phyloP scores from a whole-genome alignment of 2,329 filamentous ascomycete genomes.

The Hypoxylon sp. region DNA sequence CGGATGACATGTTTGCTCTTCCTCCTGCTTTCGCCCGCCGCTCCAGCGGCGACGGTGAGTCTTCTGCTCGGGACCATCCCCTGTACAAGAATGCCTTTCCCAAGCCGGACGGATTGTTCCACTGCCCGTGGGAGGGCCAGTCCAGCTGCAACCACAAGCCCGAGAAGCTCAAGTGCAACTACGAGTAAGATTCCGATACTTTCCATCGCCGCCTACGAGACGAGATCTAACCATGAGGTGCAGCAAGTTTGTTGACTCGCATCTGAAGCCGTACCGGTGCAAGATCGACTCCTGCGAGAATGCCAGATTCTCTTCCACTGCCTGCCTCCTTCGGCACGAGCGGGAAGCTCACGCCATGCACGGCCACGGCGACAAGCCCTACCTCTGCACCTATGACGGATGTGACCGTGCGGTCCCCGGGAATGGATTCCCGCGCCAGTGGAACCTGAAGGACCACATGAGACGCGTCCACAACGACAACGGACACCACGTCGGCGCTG shows the following conservation, averaged over 20 bases:
- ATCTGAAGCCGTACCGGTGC: constrained; percentile 96
- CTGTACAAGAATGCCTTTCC: constrained; percentile 73
- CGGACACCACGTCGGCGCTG: constrained; percentile 47
- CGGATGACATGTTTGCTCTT: constrained; percentile 50
- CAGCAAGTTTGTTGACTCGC: constrained; percentile 97
- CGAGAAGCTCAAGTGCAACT: constrained; percentile 98
- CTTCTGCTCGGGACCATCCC: constrained; percentile 67
- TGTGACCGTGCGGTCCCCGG: constrained; percentile 84
- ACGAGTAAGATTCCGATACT: constrained; percentile 76
- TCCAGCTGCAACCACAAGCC: constrained; percentile 83
- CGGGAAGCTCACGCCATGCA: constrained; percentile 96
- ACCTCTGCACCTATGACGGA: constrained; percentile 85
- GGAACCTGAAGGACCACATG: constrained; percentile 98
- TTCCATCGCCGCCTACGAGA: neutral
- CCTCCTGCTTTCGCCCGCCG: constrained; percentile 57
- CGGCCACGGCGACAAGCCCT: constrained; percentile 91
- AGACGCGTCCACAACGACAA: constrained; percentile 84
- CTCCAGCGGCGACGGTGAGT: constrained; percentile 61
- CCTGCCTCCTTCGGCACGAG: constrained; percentile 92
- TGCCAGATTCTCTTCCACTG: constrained; percentile 91
- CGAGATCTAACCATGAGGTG: constrained; percentile 27
- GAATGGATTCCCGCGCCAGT: constrained; percentile 91
- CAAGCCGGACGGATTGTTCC: constrained; percentile 80
- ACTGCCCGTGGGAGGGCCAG: constrained; percentile 85
- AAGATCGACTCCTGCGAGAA: constrained; percentile 84